Base-by-base conservation (phyloP, 2,329 filamentous ascomycete genomes). In the Aspergillus jensenii region DNA sequence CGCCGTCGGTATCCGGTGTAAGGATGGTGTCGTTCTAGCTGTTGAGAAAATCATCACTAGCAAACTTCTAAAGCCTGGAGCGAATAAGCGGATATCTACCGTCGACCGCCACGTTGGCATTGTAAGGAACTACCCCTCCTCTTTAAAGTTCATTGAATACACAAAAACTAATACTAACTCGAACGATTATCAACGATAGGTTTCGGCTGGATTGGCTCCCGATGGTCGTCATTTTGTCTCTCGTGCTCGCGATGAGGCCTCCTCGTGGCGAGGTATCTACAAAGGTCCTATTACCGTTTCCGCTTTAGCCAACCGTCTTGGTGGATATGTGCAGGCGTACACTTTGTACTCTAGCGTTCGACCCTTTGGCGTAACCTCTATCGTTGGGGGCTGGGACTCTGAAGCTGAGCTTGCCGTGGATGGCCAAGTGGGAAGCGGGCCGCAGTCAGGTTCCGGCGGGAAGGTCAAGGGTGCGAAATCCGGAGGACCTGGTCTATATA, bases 301-400 rank as follows among this genome's bases (percentile, higher is more conserved):
- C 66, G 90, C 95, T 66, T 88, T 99, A 60, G 93, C 95, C 62
- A 89, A 90, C 72, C 90, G 93, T 78, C 91, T 99, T 85, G 95
- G 95, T 71, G 89, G 91, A 72, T 99, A 97, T 79, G 89, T 96
- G 55, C 95, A 99, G 81, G 92, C 91, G 62, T 97, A 97, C 82
- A 99, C 95, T 8, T 89, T 98, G 69, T 98, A 98, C 82, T 93
- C 91, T 59, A 96, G 91, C 62, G 95, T 99, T 60, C 90, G 95
- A 61, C 95, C 95, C 35, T 99, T 99, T 73, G 95, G 95, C 71
- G 91, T 98, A 75, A 96, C 93, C 19, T 90, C 92, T 61, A 98
- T 99, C 73, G 78, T 99, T 61, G 95, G 87, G 67, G 95, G 95
- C 60, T 96, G 92, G 85, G 95, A 99, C 79, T 90, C 90, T 55